Evolutionary conservation across 805 yeast species (phyloP), one percentile per base, ranked within the genome.

Genomic region (Ascoidea asiatica): DNA sequence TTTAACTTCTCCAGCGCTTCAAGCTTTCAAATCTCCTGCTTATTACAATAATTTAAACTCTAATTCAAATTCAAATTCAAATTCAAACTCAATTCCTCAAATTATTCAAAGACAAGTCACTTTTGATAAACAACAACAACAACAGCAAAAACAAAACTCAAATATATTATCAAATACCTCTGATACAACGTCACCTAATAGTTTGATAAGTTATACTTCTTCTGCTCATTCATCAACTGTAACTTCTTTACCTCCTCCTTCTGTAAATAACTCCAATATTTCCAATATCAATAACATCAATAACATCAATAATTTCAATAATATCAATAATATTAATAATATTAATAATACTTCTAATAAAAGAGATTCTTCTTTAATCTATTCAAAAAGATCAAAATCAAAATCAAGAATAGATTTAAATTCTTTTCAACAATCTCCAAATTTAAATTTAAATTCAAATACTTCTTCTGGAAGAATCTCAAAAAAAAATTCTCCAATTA

Each of bases 371-470:
- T 51, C 65, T 44, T 53, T 61, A 46, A 29, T 55, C 5, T 19
- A 8, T 13, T 6, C 15, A 50, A 46, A 47, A 38, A 22, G 40
- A n/a, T 41, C 43, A 19, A 54, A 48, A 43, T 46, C 50, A 21
- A 44, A 59, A 11, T 52, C 59, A 3, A 49, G 57, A 11, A 54
- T 52, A 11, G 57, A 52, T 22, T 49, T 49, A 51, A 53, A 7
- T 35, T 47, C 19, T 43, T 41, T 6, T 46, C 38, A 29, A n/a
- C 21, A 11, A 21, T 19, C 50, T 59, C 55, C 49, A 57, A 60
- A 46, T 57, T 69, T 4, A 66, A 54, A 59, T 4, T 60, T 66
- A 43, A 61, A 62, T 1, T 66, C 70, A n/a, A n/a, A n/a, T n/a
- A 57, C 60, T 1, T 50, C 55, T 13, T 57, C 62, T 5, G 60